Evolutionary conservation across 164 flowering plant genomes (phyloP), one percentile per base, ranked within the genome.

Genomic region (Berberis thunbergii): DNA sequence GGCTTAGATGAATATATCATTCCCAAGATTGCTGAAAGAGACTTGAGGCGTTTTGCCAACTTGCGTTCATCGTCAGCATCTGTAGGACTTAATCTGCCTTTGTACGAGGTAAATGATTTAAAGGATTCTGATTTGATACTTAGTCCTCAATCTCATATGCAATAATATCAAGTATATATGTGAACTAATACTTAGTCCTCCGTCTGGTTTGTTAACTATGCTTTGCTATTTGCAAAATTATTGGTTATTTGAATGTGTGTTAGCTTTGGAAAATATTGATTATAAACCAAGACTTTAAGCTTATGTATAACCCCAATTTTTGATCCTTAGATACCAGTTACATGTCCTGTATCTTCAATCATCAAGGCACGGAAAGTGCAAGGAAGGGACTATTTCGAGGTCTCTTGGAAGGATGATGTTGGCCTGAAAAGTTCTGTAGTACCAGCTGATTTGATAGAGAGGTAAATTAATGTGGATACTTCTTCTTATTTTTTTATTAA

Each of bases 11-110:
- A 90, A 70, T 90, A 90, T 59, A 90, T 90, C 67, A 91, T 94
- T 70, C 96, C 98, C 0, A 90, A 84, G 81, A 86, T 90, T 67
- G 96, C 91, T 57, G 98, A 94, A 75, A 83, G 95, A 75, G 81
- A 90, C 61, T 70, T 94, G 68, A 79, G 97, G 41, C 74, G 89
- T 64, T 87, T 83, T 74, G 82, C 89, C 48, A 84, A 86, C 65
- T 68, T 90, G 71, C 93, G 89, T 2, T 67, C 76, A 4, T 64
- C 78, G 65, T 83, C 96, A 63, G 77, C 82, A 50, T 68, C 58
- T 45, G 62, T 84, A 26, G 92, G 88, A 57, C 65, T 81, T 71
- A 75, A 61, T 42, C 70, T 81, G 74, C 81, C 94, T 46, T 61
- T 84, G 41, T 54, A 75, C 8, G 59, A 81, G 91, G 96, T 92